Percentiles rank a stretch among this genome's conserved stretches.
These are phyloP conservation scores for Myrica gale DNA, from an alignment of 306 rosid species.

Conservation along the genomic window DNA sequence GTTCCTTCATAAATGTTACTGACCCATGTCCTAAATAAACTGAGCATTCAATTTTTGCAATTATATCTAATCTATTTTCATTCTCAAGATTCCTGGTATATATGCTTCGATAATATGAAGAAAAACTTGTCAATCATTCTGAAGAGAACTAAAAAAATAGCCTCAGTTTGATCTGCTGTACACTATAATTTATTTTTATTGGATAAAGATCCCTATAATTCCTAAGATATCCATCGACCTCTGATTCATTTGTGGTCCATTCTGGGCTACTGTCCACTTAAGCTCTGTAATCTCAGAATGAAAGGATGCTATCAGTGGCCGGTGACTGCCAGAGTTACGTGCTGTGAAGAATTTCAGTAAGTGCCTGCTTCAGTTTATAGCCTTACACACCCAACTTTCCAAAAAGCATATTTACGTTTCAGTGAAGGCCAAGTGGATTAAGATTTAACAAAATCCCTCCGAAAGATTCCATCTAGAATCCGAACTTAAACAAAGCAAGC, in stretches of 20 bases:
- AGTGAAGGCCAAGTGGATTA: constrained; percentile 26
- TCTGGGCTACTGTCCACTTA: constrained; percentile 5
- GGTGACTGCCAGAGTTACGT: background rate
- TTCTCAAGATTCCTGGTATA: too few relatives aligned
- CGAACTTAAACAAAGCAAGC: constrained; percentile 16
- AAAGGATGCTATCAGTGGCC: constrained; percentile 2
- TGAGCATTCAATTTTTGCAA: too few relatives aligned
- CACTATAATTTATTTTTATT: too few relatives aligned
- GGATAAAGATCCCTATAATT: too few relatives aligned
- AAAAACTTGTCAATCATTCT: too few relatives aligned
- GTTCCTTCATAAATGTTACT: background rate
- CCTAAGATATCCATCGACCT: too few relatives aligned
- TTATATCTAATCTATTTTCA: too few relatives aligned
- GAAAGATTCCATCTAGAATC: constrained; percentile 23
- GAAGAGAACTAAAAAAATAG: too few relatives aligned
- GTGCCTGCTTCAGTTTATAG: constrained; percentile 29
- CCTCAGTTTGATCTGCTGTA: too few relatives aligned
- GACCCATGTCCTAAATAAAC: too few relatives aligned
- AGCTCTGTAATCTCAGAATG: background rate
- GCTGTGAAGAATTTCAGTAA: background rate
- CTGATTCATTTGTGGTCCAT: background rate
- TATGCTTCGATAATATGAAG: too few relatives aligned
- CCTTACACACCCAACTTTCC: background rate
- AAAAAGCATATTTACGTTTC: background rate
- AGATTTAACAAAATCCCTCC: constrained; percentile 8